Percentiles rank a stretch among this genome's conserved stretches.
These are phyloP conservation scores for Lachancea quebecensis DNA, from an alignment of 805 yeast genomes.

Conservation along the genomic window DNA sequence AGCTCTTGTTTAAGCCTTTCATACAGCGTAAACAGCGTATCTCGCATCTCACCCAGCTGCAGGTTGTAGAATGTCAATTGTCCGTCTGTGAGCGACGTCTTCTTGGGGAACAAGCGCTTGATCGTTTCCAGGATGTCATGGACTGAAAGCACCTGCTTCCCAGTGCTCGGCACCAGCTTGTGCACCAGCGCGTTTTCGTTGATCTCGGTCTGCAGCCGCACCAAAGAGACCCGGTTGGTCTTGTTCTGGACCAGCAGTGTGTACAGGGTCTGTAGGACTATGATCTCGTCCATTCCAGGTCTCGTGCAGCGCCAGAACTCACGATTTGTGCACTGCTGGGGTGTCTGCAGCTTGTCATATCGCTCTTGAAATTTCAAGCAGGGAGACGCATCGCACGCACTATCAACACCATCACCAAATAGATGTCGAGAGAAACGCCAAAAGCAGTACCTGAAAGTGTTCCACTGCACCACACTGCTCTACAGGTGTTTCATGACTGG, in stretches of 20 bases:
- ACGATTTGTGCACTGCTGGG: too few relatives aligned
- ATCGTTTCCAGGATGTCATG: conserved; percentile 27
- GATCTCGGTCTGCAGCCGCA: conserved; percentile 28
- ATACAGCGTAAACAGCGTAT: conserved; percentile 15
- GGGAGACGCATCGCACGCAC: too few relatives aligned
- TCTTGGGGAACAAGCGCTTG: conserved; percentile 25
- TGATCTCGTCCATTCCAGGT: conserved; percentile 23
- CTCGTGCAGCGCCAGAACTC: too few relatives aligned
- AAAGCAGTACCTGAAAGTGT: conserved; percentile 10
- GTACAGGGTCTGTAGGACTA: conserved; percentile 29
- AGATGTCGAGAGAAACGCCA: too few relatives aligned
- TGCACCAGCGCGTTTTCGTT: conserved; percentile 26
- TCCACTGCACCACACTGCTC: conserved; percentile 19
- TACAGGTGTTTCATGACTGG: conserved; percentile 14
- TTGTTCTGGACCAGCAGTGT: conserved; percentile 15
- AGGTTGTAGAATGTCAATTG: conserved; percentile 30
- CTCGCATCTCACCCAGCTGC: conserved; percentile 18
- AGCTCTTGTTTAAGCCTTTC: conserved; percentile 1
- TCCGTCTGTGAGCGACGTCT: conserved; percentile 29
- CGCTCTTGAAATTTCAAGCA: too few relatives aligned
- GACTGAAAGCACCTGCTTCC: conserved; percentile 22
- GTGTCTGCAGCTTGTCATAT: too few relatives aligned
- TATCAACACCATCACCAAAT: too few relatives aligned
- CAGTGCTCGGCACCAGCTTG: conserved; percentile 17
- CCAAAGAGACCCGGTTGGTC: conserved; percentile 26